phyloP scores from a whole-genome alignment of 2,329 filamentous ascomycete genomes.

The Penicillium occitanis region DNA sequence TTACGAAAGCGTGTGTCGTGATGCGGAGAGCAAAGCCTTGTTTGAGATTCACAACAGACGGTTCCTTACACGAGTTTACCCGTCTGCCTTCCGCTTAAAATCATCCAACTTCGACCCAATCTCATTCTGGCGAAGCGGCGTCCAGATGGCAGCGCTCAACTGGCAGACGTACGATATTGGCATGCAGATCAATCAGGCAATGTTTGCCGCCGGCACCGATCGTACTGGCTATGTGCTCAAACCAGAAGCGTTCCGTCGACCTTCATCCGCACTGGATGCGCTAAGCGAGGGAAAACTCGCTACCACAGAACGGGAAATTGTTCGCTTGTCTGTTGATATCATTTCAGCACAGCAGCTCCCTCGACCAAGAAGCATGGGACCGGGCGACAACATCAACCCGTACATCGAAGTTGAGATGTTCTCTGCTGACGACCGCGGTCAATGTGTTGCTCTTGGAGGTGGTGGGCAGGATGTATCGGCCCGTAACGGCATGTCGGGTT shows the following conservation, averaged over 20 bases:
- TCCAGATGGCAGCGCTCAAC: constrained; percentile 96
- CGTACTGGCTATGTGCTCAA: constrained; percentile 91
- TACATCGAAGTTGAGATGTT: constrained; percentile 96
- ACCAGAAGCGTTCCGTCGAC: constrained; percentile 71
- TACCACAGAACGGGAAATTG: constrained; percentile 75
- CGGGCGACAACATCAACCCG: constrained; percentile 77
- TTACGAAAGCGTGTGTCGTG: constrained; percentile 77
- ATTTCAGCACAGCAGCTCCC: constrained; percentile 95
- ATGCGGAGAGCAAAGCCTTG: constrained; percentile 71
- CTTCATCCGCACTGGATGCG: constrained; percentile 27
- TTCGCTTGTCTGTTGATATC: constrained; percentile 82
- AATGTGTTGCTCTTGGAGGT: constrained; percentile 66
- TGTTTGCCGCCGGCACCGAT: constrained; percentile 90
- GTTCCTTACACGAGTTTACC: constrained; percentile 92
- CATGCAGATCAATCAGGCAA: constrained; percentile 94
- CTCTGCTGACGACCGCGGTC: constrained; percentile 86
- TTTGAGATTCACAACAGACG: constrained; percentile 88
- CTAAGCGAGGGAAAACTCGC: constrained; percentile 34
- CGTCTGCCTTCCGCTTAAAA: constrained; percentile 73
- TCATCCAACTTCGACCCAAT: constrained; percentile 95
- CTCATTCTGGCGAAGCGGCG: constrained; percentile 88
- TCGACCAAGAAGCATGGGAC: constrained; percentile 70
- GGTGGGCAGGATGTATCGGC: constrained; percentile 65
- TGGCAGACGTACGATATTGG: constrained; percentile 97
- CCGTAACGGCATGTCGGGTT: constrained; percentile 64